phyloP scores from a whole-genome alignment of 345 rosid genomes.

The Excoecaria agallocha region DNA sequence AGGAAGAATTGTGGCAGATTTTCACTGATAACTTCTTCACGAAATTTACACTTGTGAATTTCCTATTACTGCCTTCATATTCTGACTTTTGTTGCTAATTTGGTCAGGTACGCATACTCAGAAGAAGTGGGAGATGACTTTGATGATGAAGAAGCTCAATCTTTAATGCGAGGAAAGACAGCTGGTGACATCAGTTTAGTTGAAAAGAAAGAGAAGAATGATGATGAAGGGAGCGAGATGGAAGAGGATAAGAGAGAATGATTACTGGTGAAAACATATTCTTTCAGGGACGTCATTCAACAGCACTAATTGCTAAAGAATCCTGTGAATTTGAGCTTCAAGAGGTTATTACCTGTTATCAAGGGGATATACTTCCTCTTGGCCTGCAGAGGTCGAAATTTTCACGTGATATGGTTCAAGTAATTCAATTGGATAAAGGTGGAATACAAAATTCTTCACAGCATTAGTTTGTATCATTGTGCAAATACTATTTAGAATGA shows the following conservation, averaged over 20 bases:
- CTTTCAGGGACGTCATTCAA: background rate
- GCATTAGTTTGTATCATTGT: background rate
- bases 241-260: constrained; percentile 84
- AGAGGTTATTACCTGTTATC: background rate
- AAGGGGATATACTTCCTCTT: background rate
- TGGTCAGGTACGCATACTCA: constrained; percentile 74
- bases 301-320: constrained; percentile 9
- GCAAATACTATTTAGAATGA: background rate
- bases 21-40: background rate
- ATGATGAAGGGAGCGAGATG: constrained; percentile 46
- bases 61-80: background rate
- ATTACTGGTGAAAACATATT: constrained; percentile 3
- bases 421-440: too few species aligned
- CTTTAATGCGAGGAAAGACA: constrained; percentile 57
- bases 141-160: constrained; percentile 66
- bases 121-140: constrained; percentile 61
- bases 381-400: constrained; percentile 10
- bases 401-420: background rate
- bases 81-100: constrained; percentile 16
- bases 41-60: background rate
- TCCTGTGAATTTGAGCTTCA: constrained; percentile 3
- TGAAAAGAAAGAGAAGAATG: constrained; percentile 50
- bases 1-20: background rate
- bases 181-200: constrained; percentile 72
- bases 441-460: background rate